These are phyloP conservation scores for Nitzschia sp. DNA, from an alignment of 108 stramenopile species.

Conservation along the genomic window DNA sequence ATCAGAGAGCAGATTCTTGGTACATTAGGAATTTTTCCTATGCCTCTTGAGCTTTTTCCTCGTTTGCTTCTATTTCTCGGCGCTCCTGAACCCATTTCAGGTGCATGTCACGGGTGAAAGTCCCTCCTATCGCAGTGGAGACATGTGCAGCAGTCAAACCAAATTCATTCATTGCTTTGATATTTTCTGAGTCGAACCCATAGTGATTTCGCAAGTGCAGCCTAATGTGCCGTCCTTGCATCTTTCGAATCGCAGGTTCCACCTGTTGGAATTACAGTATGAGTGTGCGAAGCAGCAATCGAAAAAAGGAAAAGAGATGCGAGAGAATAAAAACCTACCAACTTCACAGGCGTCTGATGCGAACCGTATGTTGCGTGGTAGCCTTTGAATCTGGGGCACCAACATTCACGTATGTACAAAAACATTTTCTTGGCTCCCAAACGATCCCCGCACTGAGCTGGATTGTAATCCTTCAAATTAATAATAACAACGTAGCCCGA, in stretches of 20 bases:
- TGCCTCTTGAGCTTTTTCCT: too few relatives aligned
- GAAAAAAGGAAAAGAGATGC: too few relatives aligned
- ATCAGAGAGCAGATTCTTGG: too few relatives aligned
- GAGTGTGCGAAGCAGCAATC: too few relatives aligned
- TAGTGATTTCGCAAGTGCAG: conserved; percentile 9
- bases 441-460: neutral
- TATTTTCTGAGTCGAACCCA: neutral
- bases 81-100: neutral
- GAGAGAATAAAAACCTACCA: too few relatives aligned
- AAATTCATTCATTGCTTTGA: neutral
- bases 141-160: neutral
- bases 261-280: too few relatives aligned
- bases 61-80: neutral
- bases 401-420: conserved; percentile 4
- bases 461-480: conserved; percentile 5
- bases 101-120: neutral
- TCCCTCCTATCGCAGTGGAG: neutral
- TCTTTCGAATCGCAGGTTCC: conserved; percentile 4
- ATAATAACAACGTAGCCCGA: conserved; percentile 7
- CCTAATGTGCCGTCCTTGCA: conserved; percentile 12
- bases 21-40: too few relatives aligned
- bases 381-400: neutral
- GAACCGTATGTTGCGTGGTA: conserved; percentile 9
- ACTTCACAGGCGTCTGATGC: conserved; percentile 10
- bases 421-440: conserved; percentile 9